These are phyloP conservation scores for Litchi chinensis DNA, from an alignment of 345 rosid genomes.

Conservation along the genomic window DNA sequence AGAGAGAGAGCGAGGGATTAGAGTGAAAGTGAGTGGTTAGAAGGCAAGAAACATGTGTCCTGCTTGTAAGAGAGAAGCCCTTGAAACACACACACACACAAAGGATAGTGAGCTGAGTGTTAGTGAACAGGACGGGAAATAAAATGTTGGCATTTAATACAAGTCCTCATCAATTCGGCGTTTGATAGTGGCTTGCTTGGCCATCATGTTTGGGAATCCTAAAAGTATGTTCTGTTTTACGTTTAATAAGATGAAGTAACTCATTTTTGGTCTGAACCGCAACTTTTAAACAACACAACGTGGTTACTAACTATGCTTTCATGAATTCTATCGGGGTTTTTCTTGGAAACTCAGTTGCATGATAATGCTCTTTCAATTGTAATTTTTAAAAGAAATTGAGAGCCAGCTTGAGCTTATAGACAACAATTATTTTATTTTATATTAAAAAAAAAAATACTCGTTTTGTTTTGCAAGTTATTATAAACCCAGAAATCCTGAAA, in stretches of 20 bases:
- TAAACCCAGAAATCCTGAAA: not conserved
- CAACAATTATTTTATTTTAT: too few species aligned
- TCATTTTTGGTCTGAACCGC: not conserved
- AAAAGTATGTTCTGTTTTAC: not conserved
- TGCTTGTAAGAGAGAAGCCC: not conserved
- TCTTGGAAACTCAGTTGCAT: not conserved
- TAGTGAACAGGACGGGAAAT: not conserved
- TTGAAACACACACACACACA: not conserved
- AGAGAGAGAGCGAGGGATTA: not conserved
- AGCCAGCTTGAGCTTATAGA: too few species aligned
- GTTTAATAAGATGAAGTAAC: not conserved
- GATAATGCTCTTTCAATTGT: not conserved
- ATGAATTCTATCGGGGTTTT: not conserved
- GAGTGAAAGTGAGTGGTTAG: slow-evolving; percentile 11
- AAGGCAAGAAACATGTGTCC: slow-evolving; percentile 7
- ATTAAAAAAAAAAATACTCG: too few species aligned
- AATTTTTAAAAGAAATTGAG: too few species aligned
- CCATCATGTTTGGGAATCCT: not conserved
- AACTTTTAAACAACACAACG: too few species aligned
- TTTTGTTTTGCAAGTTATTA: too few species aligned
- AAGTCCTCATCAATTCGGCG: not conserved
- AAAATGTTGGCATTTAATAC: not conserved
- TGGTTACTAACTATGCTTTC: not conserved
- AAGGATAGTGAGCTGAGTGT: not conserved
- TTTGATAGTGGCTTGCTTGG: not conserved